Evolutionary conservation across 2,329 filamentous ascomycete genomes (phyloP), one percentile per base, ranked within the genome.

Genomic region (Ceratocystis cacaofunesta): DNA sequence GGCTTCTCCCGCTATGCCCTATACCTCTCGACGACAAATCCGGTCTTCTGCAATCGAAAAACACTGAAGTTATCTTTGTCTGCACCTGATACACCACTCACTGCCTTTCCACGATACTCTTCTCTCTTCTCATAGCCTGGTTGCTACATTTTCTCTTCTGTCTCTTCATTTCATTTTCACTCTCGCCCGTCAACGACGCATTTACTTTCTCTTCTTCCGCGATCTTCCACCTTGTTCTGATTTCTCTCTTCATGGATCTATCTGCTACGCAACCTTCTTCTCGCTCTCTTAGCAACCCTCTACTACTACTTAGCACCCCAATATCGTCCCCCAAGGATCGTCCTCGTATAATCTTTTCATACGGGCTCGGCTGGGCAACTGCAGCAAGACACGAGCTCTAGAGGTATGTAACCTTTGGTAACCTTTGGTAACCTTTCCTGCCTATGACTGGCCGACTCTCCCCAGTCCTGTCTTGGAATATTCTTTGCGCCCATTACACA

Each of bases 41-140:
- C 43, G 43, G 46, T 32, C 58, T 48, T 57, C 25, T 41, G 30
- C 30, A n/a, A 10, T 58, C 30, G 3, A 58, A 12, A 30, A 1
- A 58, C 55, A 25, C 25, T 12, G 5, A 12, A 58, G 8, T 36
- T 25, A n/a, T 8, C 41, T 30, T 57, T 28, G 50, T 64, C 52
- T 19, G 6, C 50, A 6, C 3, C 15, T 43, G 28, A 28, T 15
- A 15, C 61, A 46, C 32, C 32, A 25, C 5, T 41, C 22, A 46
- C 32, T 36, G 10, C 6, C 55, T n/a, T 41, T 36, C 2, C 32
- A 41, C 12, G 28, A 41, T 19, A 28, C 25, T 19, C 36, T 58
- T 64, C 36, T 57, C 28, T 28, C 36, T 58, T 64, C 36, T 57
- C 28, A 41, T 41, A 44, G 64, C 64, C 64, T 66, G 64, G 64